A percentile compares a stretch with the other conserved stretches of the same genome.
Conservation (phyloP, 176 grass and related monocot genomes). For the Tillandsia leiboldiana region DNA sequence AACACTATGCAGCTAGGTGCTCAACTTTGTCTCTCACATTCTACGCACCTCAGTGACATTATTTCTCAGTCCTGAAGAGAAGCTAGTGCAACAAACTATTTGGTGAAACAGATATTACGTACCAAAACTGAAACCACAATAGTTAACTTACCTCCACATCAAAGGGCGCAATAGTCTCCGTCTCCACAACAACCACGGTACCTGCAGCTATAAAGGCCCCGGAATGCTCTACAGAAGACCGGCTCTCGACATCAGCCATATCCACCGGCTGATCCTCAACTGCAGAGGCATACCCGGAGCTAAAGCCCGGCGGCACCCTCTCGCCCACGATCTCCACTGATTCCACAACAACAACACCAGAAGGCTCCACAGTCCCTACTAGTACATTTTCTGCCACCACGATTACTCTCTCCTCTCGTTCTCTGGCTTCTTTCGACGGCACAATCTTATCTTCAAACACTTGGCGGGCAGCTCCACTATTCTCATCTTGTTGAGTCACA, state of each 20-base stretch:
- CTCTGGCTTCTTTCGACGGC: background rate
- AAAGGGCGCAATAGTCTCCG: background rate
- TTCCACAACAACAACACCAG: background rate
- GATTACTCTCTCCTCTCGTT: background rate
- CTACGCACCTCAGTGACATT: background rate
- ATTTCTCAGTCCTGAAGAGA: background rate
- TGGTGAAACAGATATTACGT: background rate
- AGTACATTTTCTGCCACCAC: background rate
- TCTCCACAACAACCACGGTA: background rate
- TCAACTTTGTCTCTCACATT: no score
- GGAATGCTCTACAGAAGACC: constrained; percentile 1
- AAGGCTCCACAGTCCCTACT: background rate
- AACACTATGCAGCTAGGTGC: no score
- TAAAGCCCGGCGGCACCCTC: background rate
- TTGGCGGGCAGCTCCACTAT: background rate
- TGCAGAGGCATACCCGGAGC: background rate
- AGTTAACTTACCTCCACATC: background rate
- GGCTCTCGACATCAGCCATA: background rate
- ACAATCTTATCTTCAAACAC: background rate
- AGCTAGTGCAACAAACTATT: background rate
- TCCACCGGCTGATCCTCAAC: background rate
- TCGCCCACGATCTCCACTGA: background rate
- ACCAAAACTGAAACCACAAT: background rate
- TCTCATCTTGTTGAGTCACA: background rate
- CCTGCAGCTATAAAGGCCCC: background rate